These are phyloP conservation scores for Elongisporangium undulatum DNA, from an alignment of 352 stramenopile genomes.

Conservation along the genomic window DNA sequence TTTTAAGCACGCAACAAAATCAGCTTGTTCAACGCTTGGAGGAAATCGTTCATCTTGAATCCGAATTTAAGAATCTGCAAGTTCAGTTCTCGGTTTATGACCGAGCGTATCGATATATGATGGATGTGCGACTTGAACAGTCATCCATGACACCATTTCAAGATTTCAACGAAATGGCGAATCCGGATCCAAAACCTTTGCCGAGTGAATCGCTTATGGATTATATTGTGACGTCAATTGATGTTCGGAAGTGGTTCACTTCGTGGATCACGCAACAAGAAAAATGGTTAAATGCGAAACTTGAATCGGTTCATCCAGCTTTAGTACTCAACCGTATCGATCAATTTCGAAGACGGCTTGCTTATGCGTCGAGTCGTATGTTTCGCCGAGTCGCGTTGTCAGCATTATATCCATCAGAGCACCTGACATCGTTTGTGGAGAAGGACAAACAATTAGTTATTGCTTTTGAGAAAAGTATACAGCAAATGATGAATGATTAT, in stretches of 20 bases:
- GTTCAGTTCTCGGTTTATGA: slow-evolving; percentile 40
- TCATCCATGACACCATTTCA: slow-evolving; percentile 3
- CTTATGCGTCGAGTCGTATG: slow-evolving; percentile 29
- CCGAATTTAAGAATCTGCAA: slow-evolving; percentile 37
- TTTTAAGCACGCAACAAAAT: slow-evolving; percentile 5
- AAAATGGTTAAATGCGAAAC: slow-evolving; percentile 38
- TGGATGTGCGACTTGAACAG: slow-evolving; percentile 17
- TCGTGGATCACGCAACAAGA: slow-evolving; percentile 40
- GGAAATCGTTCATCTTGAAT: slow-evolving; percentile 39
- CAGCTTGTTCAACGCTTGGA: slow-evolving; percentile 41
- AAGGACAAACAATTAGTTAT: slow-evolving; percentile 28
- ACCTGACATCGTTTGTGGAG: slow-evolving; percentile 3
- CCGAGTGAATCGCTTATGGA: slow-evolving; percentile 42
- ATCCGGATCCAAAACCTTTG: slow-evolving; percentile 5
- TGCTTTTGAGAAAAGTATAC: slow-evolving; percentile 31
- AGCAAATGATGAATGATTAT: slow-evolving; percentile 36
- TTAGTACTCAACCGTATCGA: slow-evolving; percentile 51
- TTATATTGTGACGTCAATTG: slow-evolving; percentile 47
- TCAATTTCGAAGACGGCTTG: slow-evolving; percentile 48
- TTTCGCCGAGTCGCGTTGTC: slow-evolving; percentile 13
- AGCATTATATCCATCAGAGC: slow-evolving; percentile 5
- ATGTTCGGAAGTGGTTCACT: slow-evolving; percentile 49
- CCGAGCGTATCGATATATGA: slow-evolving; percentile 29
- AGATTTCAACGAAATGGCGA: not conserved
- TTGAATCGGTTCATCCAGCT: slow-evolving; percentile 36